Base-by-base conservation (phyloP, 108 stramenopile genomes). In the Cyclotella sp. region DNA sequence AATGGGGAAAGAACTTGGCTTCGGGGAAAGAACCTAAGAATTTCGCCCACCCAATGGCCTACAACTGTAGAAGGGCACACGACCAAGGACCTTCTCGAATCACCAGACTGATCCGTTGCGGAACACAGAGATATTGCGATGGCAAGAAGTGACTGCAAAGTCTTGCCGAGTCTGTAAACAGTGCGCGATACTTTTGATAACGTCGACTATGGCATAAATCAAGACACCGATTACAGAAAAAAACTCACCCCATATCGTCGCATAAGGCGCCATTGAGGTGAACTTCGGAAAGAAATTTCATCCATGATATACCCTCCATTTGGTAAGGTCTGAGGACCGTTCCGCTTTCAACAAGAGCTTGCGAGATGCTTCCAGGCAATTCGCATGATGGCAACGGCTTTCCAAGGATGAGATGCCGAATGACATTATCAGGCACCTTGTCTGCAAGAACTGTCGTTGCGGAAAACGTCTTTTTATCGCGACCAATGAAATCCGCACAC, bases 351-450 rank as follows among this genome's bases (percentile, higher is more conserved):
- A 44, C 44, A 60, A 96, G 68, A 21, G 72, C 54, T 1, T 79
- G 28, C 11, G 41, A 28, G 6, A 96, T 68, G 24, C 13, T 49
- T 0, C 73, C 68, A 21, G 91, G 90, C 10, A 96, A 63, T 34
- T 63, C 71, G 53, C 72, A 89, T 30, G 86, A 84, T 29, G 91
- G 91, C 15, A 96, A 68, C 16, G 92, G 88, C 64, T 90, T 86
- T 15, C 95, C 95, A 29, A 87, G 90, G 47, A 96, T 92, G 75
- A 96, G 81, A 75, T 96, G 95, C 67, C 89, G 85, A 43, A 96
- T 89, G 22, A 94, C 91, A 58, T 71, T 40, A 30, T 89, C 73
- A 27, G 75, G 53, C 72, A 73, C 43, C 15, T 42, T 19, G 16
- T 60, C 12, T 52, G 27, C 30, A 24, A n/a, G n/a, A 18, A 42